These are phyloP conservation scores for Blastocladiella britannica DNA, from an alignment of 192 early-diverging fungal genomes.

Conservation along the genomic window DNA sequence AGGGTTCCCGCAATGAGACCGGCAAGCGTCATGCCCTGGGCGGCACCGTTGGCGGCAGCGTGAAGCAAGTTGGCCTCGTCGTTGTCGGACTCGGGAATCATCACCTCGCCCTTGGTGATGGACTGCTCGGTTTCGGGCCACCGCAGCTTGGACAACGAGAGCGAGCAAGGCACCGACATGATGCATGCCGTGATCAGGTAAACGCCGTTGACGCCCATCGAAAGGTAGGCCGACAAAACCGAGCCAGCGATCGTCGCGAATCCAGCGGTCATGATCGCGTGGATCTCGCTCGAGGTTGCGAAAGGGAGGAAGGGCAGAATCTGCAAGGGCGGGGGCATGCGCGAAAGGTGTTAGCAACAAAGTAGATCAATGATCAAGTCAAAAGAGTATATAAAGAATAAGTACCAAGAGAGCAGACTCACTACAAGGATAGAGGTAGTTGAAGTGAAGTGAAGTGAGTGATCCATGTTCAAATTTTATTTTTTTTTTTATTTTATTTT, in stretches of 20 bases:
- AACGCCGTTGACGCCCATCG: conserved; percentile 37
- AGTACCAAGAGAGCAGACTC: too few relatives aligned
- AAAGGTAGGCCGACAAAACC: conserved; percentile 48
- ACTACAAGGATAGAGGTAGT: too few relatives aligned
- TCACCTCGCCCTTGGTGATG: conserved; percentile 45
- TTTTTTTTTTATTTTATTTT: too few relatives aligned
- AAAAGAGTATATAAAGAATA: too few relatives aligned
- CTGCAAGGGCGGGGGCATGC: conserved; percentile 53
- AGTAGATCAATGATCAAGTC: too few relatives aligned
- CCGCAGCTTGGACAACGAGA: conserved; percentile 67
- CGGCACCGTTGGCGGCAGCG: conserved; percentile 62
- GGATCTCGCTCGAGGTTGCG: conserved; percentile 68
- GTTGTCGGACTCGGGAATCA: conserved; percentile 29
- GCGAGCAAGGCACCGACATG: conserved; percentile 73
- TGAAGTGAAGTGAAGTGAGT: too few relatives aligned
- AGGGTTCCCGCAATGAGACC: conserved; percentile 55
- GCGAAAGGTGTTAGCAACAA: too few relatives aligned
- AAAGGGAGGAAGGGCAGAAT: conserved; percentile 59
- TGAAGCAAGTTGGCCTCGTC: conserved; percentile 56
- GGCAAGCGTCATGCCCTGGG: conserved; percentile 52
- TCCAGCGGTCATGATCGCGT: conserved; percentile 69
- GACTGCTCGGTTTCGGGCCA: conserved; percentile 68
- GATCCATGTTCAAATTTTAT: too few relatives aligned
- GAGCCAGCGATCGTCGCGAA: conserved; percentile 82
- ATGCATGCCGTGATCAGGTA: conserved; percentile 63